These are phyloP conservation scores for Tephrocybe rancida DNA, from an alignment of 768 basidiomycete genomes.

Conservation along the genomic window DNA sequence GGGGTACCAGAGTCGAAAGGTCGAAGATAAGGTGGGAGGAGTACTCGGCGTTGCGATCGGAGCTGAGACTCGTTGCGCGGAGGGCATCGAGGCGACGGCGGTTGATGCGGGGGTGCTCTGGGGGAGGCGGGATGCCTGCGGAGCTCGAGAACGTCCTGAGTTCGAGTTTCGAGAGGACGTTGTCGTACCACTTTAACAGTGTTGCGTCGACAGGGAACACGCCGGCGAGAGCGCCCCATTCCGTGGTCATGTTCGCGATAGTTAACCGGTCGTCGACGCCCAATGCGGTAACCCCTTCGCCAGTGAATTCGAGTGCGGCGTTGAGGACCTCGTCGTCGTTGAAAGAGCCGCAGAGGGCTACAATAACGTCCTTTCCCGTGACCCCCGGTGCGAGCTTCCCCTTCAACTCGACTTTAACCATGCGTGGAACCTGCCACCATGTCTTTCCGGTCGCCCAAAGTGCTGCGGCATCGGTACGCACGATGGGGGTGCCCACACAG, in stretches of 20 bases:
- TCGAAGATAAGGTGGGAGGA: slow-evolving; percentile 89
- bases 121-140: slow-evolving; percentile 64
- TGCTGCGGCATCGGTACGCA: slow-evolving; percentile 92
- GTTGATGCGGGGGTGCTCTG: slow-evolving; percentile 88
- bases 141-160: slow-evolving; percentile 70
- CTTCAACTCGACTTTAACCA: slow-evolving; percentile 91
- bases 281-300: slow-evolving; percentile 79
- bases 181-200: slow-evolving; percentile 86
- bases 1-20: slow-evolving; percentile 91
- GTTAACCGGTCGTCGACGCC: slow-evolving; percentile 92
- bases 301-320: slow-evolving; percentile 94
- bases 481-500: slow-evolving; percentile 96
- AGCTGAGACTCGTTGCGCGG: slow-evolving; percentile 50
- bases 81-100: slow-evolving; percentile 68
- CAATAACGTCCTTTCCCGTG: slow-evolving; percentile 97
- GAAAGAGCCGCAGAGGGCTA: slow-evolving; percentile 94
- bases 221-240: slow-evolving; percentile 97
- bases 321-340: slow-evolving; percentile 97
- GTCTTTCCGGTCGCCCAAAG: slow-evolving; percentile 98
- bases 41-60: slow-evolving; percentile 82
- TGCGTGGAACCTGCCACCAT: slow-evolving; percentile 99
- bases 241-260: slow-evolving; percentile 99
- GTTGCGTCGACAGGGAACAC: slow-evolving; percentile 91
- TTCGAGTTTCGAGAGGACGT: slow-evolving; percentile 70
- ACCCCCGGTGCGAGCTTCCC: slow-evolving; percentile 86